Evolutionary conservation across 2,329 filamentous ascomycete genomes (phyloP).

Genomic region (Xylariales sp.): DNA sequence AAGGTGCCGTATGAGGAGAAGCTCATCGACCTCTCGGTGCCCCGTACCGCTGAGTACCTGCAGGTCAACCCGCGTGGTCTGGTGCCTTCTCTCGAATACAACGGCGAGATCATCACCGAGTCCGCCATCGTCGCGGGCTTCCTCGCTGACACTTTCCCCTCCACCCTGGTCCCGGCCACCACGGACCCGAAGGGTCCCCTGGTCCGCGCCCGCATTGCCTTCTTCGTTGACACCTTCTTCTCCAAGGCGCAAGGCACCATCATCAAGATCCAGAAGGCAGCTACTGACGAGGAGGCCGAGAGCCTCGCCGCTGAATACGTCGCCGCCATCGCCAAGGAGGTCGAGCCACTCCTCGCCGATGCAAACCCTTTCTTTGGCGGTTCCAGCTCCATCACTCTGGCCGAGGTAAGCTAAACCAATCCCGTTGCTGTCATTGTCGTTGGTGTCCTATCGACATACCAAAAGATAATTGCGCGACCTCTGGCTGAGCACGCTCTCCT

Average conservation of each 20-base stretch:
- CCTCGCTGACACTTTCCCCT: conserved; percentile 64
- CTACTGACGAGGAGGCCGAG: conserved; percentile 45
- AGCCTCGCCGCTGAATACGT: conserved; percentile 46
- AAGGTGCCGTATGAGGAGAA: conserved; percentile 64
- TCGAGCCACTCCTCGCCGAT: conserved; percentile 64
- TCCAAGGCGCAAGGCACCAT: conserved; percentile 48
- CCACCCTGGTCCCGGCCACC: conserved; percentile 57
- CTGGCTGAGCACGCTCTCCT: too few species aligned
- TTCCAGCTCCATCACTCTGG: conserved; percentile 61
- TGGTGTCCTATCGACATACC: too few species aligned
- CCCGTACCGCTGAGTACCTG: conserved; percentile 70
- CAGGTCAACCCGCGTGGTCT: conserved; percentile 75
- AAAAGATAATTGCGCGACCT: neutral
- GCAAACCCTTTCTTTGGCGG: conserved; percentile 61
- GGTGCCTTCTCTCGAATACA: conserved; percentile 66
- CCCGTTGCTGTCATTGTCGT: neutral
- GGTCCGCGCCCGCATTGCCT: conserved; percentile 60
- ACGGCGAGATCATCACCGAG: conserved; percentile 66
- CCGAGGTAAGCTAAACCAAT: conserved; percentile 57
- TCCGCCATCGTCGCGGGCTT: conserved; percentile 71
- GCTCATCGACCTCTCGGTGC: conserved; percentile 65
- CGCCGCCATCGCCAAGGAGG: conserved; percentile 58
- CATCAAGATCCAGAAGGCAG: conserved; percentile 26
- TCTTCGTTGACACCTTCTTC: conserved; percentile 69
- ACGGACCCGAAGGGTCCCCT: conserved; percentile 51